These are phyloP conservation scores for Boletus sp. DNA, from an alignment of 768 basidiomycete genomes.

Conservation along the genomic window DNA sequence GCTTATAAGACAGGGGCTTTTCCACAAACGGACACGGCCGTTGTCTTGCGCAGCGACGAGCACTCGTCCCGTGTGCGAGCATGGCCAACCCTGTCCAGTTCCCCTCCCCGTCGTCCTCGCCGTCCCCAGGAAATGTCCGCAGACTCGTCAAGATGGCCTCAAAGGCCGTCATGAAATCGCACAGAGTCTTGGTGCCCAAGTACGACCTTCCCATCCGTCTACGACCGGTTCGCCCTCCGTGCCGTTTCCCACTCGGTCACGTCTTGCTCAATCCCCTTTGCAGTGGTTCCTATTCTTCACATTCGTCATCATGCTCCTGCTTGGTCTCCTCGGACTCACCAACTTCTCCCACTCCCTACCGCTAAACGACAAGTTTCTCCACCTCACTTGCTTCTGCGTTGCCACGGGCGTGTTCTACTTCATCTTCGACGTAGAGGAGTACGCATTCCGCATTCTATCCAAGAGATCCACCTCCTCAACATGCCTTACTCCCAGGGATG, in stretches of 20 bases:
- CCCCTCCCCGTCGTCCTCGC: constrained; percentile 4
- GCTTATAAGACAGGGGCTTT: constrained; percentile 1
- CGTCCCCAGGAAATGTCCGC: constrained; percentile 11
- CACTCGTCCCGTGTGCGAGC: not conserved
- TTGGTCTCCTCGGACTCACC: constrained; percentile 78
- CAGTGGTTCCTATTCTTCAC: constrained; percentile 86
- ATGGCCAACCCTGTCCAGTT: constrained; percentile 14
- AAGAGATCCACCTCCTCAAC: not conserved
- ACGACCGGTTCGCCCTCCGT: constrained; percentile 51
- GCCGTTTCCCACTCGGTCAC: not conserved
- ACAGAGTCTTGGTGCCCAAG: constrained; percentile 57
- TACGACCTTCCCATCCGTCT: constrained; percentile 70
- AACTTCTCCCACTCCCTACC: constrained; percentile 62
- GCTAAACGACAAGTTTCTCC: constrained; percentile 75
- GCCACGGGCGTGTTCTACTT: constrained; percentile 85
- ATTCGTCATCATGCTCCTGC: constrained; percentile 57
- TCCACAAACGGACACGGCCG: not conserved
- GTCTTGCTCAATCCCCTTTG: constrained; percentile 7
- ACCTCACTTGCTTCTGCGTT: constrained; percentile 70
- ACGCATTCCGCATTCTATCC: constrained; percentile 25
- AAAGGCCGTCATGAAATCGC: constrained; percentile 70
- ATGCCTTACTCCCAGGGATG: constrained; percentile 47
- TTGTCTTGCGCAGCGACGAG: not conserved
- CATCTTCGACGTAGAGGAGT: constrained; percentile 88
- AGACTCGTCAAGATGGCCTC: constrained; percentile 43